Evolutionary conservation across 495 filamentous ascomycete genomes (phyloP).

Genomic region (Podospora australis): DNA sequence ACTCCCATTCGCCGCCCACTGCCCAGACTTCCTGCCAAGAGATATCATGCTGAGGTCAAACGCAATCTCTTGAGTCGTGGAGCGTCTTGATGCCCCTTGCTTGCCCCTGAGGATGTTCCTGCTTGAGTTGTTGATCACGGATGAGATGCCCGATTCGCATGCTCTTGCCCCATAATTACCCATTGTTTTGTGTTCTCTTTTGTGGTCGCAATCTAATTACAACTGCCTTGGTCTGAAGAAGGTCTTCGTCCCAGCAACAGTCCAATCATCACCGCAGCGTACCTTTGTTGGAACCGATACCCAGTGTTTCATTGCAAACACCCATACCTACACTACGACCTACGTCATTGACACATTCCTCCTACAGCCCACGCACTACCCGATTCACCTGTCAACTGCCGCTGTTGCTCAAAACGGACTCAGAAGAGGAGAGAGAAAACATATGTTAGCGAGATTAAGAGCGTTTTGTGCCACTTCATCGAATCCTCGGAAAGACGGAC

Average conservation of each 20-base stretch:
- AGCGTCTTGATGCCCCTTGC: background rate
- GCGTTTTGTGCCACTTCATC: background rate
- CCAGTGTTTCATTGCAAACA: background rate
- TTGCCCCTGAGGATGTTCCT: background rate
- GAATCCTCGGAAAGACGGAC: too few relatives aligned
- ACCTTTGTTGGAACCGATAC: background rate
- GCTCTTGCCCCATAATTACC: background rate
- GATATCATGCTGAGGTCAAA: constrained; percentile 3
- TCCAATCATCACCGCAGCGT: background rate
- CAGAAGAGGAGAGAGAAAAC: background rate
- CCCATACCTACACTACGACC: too few relatives aligned
- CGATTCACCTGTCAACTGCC: background rate
- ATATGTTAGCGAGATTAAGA: background rate
- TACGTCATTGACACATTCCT: constrained; percentile 3
- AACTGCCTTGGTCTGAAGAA: constrained; percentile 1
- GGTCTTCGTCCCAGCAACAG: background rate
- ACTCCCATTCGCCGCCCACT: background rate
- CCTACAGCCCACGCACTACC: background rate
- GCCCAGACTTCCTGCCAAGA: background rate
- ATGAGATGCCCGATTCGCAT: background rate
- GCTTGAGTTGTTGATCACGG: constrained; percentile 2
- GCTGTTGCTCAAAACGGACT: background rate
- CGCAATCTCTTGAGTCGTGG: background rate
- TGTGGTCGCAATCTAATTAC: constrained; percentile 1
- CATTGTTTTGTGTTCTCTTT: background rate